These are phyloP conservation scores for Mucor velutinosus DNA, from an alignment of 371 early-diverging fungal species.

Conservation along the genomic window DNA sequence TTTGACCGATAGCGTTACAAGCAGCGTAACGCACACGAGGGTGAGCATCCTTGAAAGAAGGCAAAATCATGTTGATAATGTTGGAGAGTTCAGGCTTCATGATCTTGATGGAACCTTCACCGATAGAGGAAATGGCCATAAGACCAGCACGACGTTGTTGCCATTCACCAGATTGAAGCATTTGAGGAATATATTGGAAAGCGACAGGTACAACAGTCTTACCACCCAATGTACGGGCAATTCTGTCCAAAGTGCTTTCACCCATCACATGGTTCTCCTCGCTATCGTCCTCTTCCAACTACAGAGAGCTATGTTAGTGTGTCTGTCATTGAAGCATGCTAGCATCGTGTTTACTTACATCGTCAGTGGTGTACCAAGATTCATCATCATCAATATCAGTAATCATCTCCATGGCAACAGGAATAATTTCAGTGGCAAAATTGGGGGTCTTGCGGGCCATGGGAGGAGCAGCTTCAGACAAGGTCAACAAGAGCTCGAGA, in stretches of 20 bases:
- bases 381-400: conserved; percentile 87
- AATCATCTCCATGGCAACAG: conserved; percentile 91
- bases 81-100: conserved; percentile 90
- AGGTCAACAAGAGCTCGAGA: conserved; percentile 86
- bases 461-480: conserved; percentile 85
- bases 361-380: conserved; percentile 87
- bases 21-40: conserved; percentile 96
- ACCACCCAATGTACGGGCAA: conserved; percentile 89
- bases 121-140: conserved; percentile 93
- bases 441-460: conserved; percentile 84
- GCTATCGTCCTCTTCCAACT: conserved; percentile 88
- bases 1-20: conserved; percentile 95
- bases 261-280: conserved; percentile 88
- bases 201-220: conserved; percentile 85
- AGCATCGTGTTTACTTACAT: conserved; percentile 48
- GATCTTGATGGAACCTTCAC: conserved; percentile 92
- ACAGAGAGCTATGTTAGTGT: not conserved
- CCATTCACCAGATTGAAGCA: conserved; percentile 91
- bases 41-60: conserved; percentile 89
- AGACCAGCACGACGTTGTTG: conserved; percentile 91
- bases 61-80: conserved; percentile 82
- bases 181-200: conserved; percentile 86
- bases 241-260: conserved; percentile 94
- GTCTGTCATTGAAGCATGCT: not conserved
- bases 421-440: conserved; percentile 76